Conservation (phyloP, 768 basidiomycete genomes). For the Leccinum rimulosum region DNA sequence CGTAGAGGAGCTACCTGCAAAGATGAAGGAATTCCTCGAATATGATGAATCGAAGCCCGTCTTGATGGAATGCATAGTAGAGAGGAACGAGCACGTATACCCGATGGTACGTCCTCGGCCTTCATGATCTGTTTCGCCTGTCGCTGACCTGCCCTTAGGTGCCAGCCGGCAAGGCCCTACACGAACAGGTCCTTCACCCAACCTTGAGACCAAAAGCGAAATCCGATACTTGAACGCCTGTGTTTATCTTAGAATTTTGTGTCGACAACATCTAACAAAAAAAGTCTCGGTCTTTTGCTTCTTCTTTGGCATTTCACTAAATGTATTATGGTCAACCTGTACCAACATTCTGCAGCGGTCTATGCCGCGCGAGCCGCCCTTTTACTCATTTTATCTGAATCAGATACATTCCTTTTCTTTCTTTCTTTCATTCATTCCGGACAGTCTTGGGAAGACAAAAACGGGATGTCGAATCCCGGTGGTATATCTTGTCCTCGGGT, state of each 20-base stretch:
- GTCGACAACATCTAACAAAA: background rate
- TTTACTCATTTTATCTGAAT: conserved; percentile 1
- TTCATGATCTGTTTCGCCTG: background rate
- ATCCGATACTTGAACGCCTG: conserved; percentile 19
- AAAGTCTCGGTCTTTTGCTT: background rate
- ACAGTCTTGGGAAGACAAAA: background rate
- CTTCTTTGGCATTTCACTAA: conserved; percentile 4
- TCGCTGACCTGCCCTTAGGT: conserved; percentile 44
- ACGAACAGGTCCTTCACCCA: conserved; percentile 86
- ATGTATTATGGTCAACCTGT: conserved; percentile 26
- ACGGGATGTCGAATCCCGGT: background rate
- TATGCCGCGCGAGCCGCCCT: background rate
- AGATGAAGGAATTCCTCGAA: conserved; percentile 99
- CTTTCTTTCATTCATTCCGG: background rate
- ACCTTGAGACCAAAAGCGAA: conserved; percentile 35
- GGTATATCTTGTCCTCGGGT: background rate
- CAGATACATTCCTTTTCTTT: background rate
- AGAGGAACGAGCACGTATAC: conserved; percentile 84
- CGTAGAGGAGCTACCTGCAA: conserved; percentile 77
- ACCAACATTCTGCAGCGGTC: conserved; percentile 16
- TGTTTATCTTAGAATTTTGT: background rate
- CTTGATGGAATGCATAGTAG: conserved; percentile 86
- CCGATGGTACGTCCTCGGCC: conserved; percentile 63
- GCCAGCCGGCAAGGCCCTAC: conserved; percentile 90
- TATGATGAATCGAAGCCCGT: conserved; percentile 86